These are phyloP conservation scores for Kuraishia floccosa DNA, from an alignment of 805 yeast genomes.

Conservation along the genomic window DNA sequence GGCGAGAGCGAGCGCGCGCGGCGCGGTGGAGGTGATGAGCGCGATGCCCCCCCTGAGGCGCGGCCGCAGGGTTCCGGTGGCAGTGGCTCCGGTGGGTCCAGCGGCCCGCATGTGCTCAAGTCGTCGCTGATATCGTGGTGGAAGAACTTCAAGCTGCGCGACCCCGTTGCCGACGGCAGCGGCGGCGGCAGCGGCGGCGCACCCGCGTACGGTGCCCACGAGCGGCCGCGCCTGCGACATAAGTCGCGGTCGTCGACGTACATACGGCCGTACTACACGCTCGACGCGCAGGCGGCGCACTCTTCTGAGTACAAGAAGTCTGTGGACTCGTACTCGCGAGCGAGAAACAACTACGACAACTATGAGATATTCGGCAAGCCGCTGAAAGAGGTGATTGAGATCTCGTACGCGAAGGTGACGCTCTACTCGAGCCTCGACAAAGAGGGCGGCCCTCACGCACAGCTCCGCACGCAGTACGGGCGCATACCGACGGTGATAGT, in stretches of 20 bases:
- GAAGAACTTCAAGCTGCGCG: conserved; percentile 18
- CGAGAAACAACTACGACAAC: neutral
- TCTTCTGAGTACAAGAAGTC: no score
- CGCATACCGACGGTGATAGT: conserved; percentile 91
- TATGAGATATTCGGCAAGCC: neutral
- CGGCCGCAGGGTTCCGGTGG: no score
- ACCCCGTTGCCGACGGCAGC: no score
- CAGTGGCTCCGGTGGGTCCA: no score
- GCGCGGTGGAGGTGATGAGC: no score
- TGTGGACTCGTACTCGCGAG: no score
- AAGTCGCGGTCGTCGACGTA: conserved; percentile 40
- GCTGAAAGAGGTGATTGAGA: neutral
- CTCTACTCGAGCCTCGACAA: conserved; percentile 4
- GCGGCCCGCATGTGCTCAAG: no score
- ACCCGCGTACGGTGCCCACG: no score
- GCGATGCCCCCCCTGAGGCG: no score
- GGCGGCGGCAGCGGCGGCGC: no score
- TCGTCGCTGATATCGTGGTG: conserved; percentile 17
- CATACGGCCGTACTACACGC: conserved; percentile 11
- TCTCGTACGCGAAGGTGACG: neutral
- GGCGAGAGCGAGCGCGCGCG: no score
- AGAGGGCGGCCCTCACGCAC: no score
- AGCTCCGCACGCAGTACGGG: conserved; percentile 51
- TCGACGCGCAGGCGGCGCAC: neutral
- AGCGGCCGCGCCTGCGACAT: conserved; percentile 20